Percentiles rank a stretch among this genome's conserved stretches.
Conservation (phyloP, 176 grass and related monocot genomes). For the Alloteropsis semialata region DNA sequence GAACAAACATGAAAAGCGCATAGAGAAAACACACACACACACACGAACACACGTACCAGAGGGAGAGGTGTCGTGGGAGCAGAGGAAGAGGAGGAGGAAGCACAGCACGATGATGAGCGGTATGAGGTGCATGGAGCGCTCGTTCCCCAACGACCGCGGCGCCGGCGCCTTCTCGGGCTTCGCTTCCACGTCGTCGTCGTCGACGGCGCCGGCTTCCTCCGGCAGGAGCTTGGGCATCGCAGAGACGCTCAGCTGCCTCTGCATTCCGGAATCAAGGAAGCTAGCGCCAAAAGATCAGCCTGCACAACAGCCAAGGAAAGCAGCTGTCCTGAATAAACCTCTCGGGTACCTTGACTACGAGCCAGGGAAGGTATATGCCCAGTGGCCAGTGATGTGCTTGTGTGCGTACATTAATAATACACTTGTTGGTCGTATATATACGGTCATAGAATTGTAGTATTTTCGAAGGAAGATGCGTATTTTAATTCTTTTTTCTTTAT, state of each 20-base stretch:
- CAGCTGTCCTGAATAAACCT: neutral
- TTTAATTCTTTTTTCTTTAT: neutral
- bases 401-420: neutral
- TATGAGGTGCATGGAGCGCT: slow-evolving; percentile 39
- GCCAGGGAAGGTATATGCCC: slow-evolving; percentile 29
- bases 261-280: slow-evolving; percentile 8
- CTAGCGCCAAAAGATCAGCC: neutral
- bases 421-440: neutral
- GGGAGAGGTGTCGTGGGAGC: slow-evolving; percentile 26
- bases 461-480: neutral
- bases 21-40: too few relatives aligned
- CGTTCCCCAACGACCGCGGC: neutral
- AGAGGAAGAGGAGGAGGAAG: slow-evolving; percentile 52
- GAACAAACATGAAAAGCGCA: neutral
- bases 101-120: slow-evolving; percentile 35
- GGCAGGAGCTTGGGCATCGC: slow-evolving; percentile 18
- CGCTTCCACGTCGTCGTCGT: slow-evolving; percentile 34
- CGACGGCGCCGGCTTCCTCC: neutral
- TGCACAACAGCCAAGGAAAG: neutral
- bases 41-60: slow-evolving; percentile 5
- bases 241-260: slow-evolving; percentile 53
- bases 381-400: neutral
- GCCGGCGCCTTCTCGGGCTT: slow-evolving; percentile 44
- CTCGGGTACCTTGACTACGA: neutral
- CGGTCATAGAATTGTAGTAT: neutral